phyloP scores from a whole-genome alignment of 2,329 filamentous ascomycete species.

The Aspergillus fumigatiaffinis region DNA sequence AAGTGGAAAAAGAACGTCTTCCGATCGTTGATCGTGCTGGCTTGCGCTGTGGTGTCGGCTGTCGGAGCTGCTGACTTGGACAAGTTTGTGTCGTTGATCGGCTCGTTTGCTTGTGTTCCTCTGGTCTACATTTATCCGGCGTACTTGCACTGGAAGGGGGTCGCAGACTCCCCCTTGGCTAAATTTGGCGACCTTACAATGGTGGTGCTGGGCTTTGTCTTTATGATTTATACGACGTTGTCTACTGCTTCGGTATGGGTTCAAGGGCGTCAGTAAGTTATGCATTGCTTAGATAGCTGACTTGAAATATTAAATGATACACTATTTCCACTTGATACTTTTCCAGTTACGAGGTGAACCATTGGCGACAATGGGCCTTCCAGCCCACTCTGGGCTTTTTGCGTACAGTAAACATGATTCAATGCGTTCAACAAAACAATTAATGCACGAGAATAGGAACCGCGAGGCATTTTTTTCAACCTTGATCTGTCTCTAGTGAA shows the following conservation, averaged over 20 bases:
- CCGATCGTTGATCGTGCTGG: conserved; percentile 79
- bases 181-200: conserved; percentile 60
- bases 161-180: conserved; percentile 54
- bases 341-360: no score
- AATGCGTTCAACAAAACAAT: no score
- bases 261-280: not conserved
- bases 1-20: conserved; percentile 99
- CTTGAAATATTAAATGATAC: not conserved
- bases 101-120: conserved; percentile 94
- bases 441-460: no score
- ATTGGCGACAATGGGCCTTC: no score
- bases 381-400: no score
- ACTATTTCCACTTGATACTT: not conserved
- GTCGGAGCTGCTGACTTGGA: conserved; percentile 85
- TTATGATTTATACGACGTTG: conserved; percentile 68
- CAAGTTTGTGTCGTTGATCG: conserved; percentile 91
- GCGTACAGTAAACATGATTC: no score
- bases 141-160: conserved; percentile 64
- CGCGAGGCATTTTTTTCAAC: no score
- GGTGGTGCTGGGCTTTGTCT: conserved; percentile 59
- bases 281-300: not conserved
- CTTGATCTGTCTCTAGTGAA: no score
- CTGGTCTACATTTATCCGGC: conserved; percentile 94
- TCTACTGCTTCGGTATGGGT: conserved; percentile 51
- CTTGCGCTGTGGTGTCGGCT: conserved; percentile 85